Base-by-base conservation (phyloP, 352 stramenopile genomes). In the Phytopythium cucurbitacearum region DNA sequence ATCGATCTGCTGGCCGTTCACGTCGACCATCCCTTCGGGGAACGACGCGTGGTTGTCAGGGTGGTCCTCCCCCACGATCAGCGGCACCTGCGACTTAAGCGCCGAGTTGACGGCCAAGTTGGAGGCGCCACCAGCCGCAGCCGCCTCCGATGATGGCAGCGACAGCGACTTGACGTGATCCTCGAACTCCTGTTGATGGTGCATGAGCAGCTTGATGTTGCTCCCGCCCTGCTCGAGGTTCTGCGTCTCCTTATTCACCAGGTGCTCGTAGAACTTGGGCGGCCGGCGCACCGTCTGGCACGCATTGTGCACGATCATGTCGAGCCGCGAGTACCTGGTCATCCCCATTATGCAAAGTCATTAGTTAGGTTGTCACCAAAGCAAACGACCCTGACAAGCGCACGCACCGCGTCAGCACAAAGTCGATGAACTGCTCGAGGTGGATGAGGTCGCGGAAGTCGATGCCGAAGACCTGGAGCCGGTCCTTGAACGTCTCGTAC, bases 261-360 rank as follows among this genome's bases (percentile, higher is more conserved):
- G 64, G 43, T 96, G 91, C 44, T 90, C 63, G 74, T 99, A 99
- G 78, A 98, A 99, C 13, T 80, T 89, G 8, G 85, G 81, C 43
- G 95, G 95, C 13, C 96, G 83, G 58, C 95, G 87, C 34, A 99
- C 85, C 1, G 96, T 99, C 76, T 99, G 96, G 74, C 96, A 99
- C 7, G 96, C 96, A 67, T 99, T 99, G 73, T 99, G 97, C 51
- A 99, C 95, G 43, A 99, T 84, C 40, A 98, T 88, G 72, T 99
- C 94, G 37, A 99, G 80, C n/a, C 93, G 93, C 47, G 80, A 73
- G 60, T 94, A 89, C 2, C 62, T 65, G 11, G 21, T 28, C 21
- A 28, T 28, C 21, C 21, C 12, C 21, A 36, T 48, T 12, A 10
- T 9, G 13, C 40, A 45, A 28, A 10, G 33, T 12, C 16, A 50